Evolutionary conservation across 2,329 filamentous ascomycete species (phyloP).

Genomic region (Apiospora kogelbergensis): DNA sequence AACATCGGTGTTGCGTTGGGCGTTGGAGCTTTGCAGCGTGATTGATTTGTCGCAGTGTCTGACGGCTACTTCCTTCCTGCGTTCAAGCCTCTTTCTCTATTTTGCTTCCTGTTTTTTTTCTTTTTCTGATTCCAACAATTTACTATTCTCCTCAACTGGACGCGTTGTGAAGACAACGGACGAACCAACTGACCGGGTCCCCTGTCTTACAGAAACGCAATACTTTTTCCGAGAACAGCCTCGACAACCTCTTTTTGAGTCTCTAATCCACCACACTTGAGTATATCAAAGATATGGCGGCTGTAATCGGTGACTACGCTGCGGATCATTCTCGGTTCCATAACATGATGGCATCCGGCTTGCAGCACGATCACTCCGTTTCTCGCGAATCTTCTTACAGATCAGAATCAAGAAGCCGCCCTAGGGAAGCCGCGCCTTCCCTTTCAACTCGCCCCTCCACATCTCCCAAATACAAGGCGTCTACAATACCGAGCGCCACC

Average conservation of each 20-base stretch:
- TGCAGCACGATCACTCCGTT: slow-evolving; percentile 47
- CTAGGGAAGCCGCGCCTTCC: slow-evolving; percentile 24
- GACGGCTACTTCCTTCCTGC: not conserved
- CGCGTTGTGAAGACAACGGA: not conserved
- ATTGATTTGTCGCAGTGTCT: not conserved
- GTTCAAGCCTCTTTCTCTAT: not conserved
- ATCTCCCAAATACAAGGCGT: slow-evolving; percentile 22
- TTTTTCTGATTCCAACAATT: not conserved
- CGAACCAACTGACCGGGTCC: not conserved
- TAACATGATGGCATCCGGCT: slow-evolving; percentile 62
- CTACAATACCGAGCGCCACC: slow-evolving; percentile 22
- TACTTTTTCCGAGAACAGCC: not conserved
- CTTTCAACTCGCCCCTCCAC: slow-evolving; percentile 25
- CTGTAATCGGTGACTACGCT: slow-evolving; percentile 70
- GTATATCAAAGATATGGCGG: slow-evolving; percentile 49
- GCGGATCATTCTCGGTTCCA: slow-evolving; percentile 69
- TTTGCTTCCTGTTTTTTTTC: not conserved
- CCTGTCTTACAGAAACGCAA: not conserved
- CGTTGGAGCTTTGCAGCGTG: not conserved
- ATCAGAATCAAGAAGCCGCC: slow-evolving; percentile 36
- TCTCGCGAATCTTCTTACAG: slow-evolving; percentile 43
- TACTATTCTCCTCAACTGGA: not conserved
- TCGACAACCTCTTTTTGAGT: not conserved
- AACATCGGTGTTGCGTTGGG: not conserved
- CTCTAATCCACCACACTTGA: not conserved